Evolutionary conservation across 768 basidiomycete genomes (phyloP), one percentile per base, ranked within the genome.

Genomic region (Suillus weaverae): DNA sequence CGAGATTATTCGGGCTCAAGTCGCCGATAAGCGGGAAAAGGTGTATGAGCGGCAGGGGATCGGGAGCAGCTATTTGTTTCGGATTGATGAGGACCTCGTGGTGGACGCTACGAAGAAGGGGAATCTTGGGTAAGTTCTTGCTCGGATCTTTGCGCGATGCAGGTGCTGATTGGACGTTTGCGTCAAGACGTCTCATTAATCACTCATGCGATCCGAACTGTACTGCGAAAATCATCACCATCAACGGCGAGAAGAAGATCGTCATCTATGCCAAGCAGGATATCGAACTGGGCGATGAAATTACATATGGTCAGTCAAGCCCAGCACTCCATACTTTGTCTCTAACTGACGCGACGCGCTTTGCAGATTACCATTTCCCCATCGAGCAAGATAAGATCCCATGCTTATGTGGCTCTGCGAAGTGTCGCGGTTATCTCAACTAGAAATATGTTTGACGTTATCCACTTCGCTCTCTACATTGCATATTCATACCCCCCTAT

Each of bases 101-200:
- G 97, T 98, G 72, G 97, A 99, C 79, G 97, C 97, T 3, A 99
- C 97, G 54, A 97, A 97, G 88, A 97, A 95, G 81, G 97, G 97
- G 35, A 97, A 96, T 78, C 89, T 99, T 72, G 97, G 96, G 95
- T 97, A 76, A 66, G 94, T 86, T 50, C 53, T 56, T 33, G 56
- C 55, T 54, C 38, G 61, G 44, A 64, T 41, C 13, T 18, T 14
- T 30, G 18, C 5, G 13, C 4, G 16, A 64, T 33, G 59, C 60
- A 44, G 46, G 54, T 68, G 50, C 62, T 62, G 39, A 66, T 63
- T 56, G 64, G 65, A 68, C 68, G 13, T 35, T 50, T 65, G 5
- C 3, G 22, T 60, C 64, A 67, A 97, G 97, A 63, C 96, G 97
- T 54, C 79, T 99, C 72, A 99, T 99, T 78, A 99, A 99, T 76